phyloP scores from a whole-genome alignment of 2,329 filamentous ascomycete genomes.

The Coniella lustricola region DNA sequence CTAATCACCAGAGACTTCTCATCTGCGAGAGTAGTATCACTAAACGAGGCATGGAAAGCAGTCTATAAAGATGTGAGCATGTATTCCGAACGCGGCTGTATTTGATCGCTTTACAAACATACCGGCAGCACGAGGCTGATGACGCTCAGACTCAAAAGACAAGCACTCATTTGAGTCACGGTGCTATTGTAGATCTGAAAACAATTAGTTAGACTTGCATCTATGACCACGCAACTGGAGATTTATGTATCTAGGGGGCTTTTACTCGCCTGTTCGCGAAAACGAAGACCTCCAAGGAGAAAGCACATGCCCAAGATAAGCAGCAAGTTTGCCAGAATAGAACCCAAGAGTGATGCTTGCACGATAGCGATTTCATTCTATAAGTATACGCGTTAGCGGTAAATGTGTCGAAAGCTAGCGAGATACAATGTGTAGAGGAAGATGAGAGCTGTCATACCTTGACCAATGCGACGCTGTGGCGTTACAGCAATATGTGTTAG shows the following conservation, averaged over 20 bases:
- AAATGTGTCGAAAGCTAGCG: not conserved
- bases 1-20: conserved; percentile 72
- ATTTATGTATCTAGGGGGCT: too few species aligned
- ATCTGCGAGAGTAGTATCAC: conserved; percentile 54
- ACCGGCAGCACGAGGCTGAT: conserved; percentile 43
- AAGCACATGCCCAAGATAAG: conserved; percentile 73
- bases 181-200: conserved; percentile 67
- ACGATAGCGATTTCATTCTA: conserved; percentile 64
- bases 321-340: conserved; percentile 69
- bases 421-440: not conserved
- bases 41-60: conserved; percentile 86
- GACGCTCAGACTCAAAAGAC: conserved; percentile 59
- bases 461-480: conserved; percentile 45
- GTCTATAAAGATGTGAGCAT: conserved; percentile 44
- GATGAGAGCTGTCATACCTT: conserved; percentile 19
- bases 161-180: conserved; percentile 67
- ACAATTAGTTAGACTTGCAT: too few species aligned
- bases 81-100: not conserved
- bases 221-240: too few species aligned
- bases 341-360: conserved; percentile 68
- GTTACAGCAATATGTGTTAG: conserved; percentile 27
- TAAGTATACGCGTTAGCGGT: not conserved
- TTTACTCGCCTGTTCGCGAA: conserved; percentile 48
- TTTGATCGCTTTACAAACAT: conserved; percentile 24
- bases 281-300: conserved; percentile 60